Base-by-base conservation (phyloP, 192 early-diverging fungal genomes). In the Coemansia sp. region DNA sequence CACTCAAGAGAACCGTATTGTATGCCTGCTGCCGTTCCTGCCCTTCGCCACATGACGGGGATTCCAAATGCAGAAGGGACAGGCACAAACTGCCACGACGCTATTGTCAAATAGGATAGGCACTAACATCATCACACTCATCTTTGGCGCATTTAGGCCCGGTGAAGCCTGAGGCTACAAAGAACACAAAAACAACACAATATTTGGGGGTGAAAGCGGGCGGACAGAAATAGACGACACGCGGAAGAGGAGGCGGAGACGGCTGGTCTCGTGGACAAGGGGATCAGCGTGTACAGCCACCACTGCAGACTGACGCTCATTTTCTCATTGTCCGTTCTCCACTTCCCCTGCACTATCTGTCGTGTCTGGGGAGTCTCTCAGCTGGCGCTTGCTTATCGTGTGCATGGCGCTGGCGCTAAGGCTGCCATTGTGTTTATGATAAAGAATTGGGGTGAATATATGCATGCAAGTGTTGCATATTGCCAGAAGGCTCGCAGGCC, bases 31-130 rank as follows among this genome's bases (percentile, higher is more conserved):
- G 51, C 27, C 3, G 51, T 31, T 29, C 51, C 51, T 29, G 9
- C 12, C 25, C 12, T 14, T 55, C 25, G 51, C 51, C 51, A 29
- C 51, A 29, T 55, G 51, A 55, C 51, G 48, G 46, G 36, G 51
- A 66, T 37, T 66, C 48, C 34, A 37, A 34, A 51, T 45, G 25
- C 44, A 67, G 41, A 64, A 44, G 27, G 15, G 42, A 46, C 38
- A 46, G 23, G 38, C 25, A 15, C 21, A 19, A 51, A 19, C 10
- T 29, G 51, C 51, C 27, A 55, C 51, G 14, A 50, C 46, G n/a
- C 19, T 55, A 55, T 29, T 55, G 51, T 29, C 51, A 8, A 29
- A 12, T 7, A 29, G 11, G 29, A 15, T 14, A 42, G 41, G 14
- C 41, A 4, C 15, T 12, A 55, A 27, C 25, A 9, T 19, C 19